Evolutionary conservation across 2,329 filamentous ascomycete species (phyloP).

Genomic region (Calonectria hawksworthii): DNA sequence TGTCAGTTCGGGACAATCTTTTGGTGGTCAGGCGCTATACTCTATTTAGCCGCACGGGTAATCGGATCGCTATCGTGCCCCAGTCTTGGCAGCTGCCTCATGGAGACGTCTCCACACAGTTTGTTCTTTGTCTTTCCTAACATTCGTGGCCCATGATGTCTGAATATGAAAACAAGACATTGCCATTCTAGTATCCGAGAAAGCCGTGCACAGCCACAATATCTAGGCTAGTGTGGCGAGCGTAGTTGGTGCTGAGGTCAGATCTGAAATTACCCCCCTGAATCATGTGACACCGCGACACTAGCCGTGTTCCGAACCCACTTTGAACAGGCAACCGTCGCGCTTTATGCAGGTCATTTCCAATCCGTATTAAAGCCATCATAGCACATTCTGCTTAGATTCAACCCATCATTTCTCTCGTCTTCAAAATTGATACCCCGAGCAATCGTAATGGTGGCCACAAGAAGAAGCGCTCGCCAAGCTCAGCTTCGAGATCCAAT

Average conservation of each 20-base stretch:
- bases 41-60: neutral
- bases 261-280: neutral
- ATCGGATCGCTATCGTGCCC: neutral
- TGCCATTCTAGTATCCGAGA: neutral
- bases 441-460: neutral
- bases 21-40: neutral
- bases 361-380: neutral
- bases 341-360: neutral
- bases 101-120: neutral
- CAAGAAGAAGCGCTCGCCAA: neutral
- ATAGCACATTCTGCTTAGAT: neutral
- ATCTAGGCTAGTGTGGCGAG: neutral
- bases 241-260: neutral
- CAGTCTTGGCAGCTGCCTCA: neutral
- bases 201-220: neutral
- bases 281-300: neutral
- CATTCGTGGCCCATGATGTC: neutral
- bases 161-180: neutral
- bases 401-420: neutral
- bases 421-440: neutral
- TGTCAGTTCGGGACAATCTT: neutral
- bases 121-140: neutral
- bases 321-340: neutral
- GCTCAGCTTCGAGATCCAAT: neutral
- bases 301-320: neutral